Evolutionary conservation across 139 green algal species (phyloP).

Genomic region (Yamagishiella unicocca): DNA sequence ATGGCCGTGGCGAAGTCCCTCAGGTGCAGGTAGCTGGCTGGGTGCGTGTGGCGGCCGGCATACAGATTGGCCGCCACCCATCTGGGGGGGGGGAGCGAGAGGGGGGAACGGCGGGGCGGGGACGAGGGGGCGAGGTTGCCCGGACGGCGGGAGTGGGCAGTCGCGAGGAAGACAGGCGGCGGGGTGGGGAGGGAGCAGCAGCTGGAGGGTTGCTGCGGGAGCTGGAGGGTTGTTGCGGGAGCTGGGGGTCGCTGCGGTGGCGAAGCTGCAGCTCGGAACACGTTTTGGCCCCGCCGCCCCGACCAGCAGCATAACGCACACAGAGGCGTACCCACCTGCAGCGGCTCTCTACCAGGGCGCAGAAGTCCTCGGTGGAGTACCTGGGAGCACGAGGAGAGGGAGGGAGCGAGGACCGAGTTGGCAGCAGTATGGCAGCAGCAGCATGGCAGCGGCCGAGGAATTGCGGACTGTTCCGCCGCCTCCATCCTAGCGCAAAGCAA

Average conservation of each 20-base stretch:
- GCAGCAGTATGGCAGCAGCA: too few relatives aligned
- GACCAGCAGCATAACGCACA: too few relatives aligned
- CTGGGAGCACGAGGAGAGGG: background rate
- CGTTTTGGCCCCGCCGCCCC: too few relatives aligned
- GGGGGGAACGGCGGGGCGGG: background rate
- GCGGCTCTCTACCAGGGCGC: slow-evolving; percentile 35
- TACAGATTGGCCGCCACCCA: slow-evolving; percentile 43
- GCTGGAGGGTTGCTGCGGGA: too few relatives aligned
- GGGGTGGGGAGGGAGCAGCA: background rate
- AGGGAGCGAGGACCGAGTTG: background rate
- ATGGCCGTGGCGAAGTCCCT: slow-evolving; percentile 19
- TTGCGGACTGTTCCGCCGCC: too few relatives aligned
- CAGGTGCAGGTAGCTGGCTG: slow-evolving; percentile 17
- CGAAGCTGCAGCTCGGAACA: too few relatives aligned
- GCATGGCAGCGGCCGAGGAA: too few relatives aligned
- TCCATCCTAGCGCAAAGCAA: too few relatives aligned
- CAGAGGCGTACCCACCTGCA: slow-evolving; percentile 18
- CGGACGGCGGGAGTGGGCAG: background rate
- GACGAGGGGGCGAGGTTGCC: background rate
- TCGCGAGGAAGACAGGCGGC: background rate
- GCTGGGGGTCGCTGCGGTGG: too few relatives aligned
- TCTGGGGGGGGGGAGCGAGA: background rate
- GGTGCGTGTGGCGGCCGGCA: background rate
- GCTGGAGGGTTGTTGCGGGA: too few relatives aligned
- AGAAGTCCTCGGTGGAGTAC: slow-evolving; percentile 17